Evolutionary conservation across 352 stramenopile genomes (phyloP).

Genomic region (Globisporangium mamillatum): DNA sequence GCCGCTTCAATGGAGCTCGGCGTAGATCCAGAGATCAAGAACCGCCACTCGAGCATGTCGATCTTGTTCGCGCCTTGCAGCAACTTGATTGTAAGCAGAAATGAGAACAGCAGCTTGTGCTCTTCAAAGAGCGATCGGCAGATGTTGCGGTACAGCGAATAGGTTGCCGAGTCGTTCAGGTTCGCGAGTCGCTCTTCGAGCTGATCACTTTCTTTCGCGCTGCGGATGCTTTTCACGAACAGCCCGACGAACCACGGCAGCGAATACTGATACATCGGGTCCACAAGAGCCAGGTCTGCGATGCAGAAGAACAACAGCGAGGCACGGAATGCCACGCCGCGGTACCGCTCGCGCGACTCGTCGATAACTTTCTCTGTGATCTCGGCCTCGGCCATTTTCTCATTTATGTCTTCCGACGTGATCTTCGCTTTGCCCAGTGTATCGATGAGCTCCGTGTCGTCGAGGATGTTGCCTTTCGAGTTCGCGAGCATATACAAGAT

Average conservation of each 20-base stretch:
- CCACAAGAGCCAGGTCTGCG: constrained; percentile 85
- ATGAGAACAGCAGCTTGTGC: constrained; percentile 94
- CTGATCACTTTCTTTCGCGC: constrained; percentile 78
- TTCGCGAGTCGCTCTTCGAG: constrained; percentile 82
- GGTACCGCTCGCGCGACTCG: constrained; percentile 86
- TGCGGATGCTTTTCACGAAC: constrained; percentile 89
- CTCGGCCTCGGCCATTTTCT: constrained; percentile 91
- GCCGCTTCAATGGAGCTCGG: constrained; percentile 26
- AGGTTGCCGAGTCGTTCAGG: constrained; percentile 92
- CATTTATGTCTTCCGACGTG: constrained; percentile 91
- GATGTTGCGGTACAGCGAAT: constrained; percentile 93
- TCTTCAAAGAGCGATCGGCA: constrained; percentile 93
- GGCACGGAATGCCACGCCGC: constrained; percentile 86
- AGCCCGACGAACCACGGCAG: constrained; percentile 92
- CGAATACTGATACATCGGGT: constrained; percentile 95
- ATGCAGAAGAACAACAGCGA: constrained; percentile 93
- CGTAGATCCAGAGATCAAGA: constrained; percentile 89
- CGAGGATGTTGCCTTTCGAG: constrained; percentile 91
- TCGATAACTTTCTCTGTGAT: constrained; percentile 92
- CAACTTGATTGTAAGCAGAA: constrained; percentile 89
- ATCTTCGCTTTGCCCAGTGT: constrained; percentile 90
- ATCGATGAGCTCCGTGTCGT: constrained; percentile 92
- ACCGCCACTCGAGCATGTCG: constrained; percentile 90
- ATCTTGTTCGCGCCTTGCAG: constrained; percentile 76
- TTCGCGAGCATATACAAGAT: constrained; percentile 93